Conservation (phyloP, 768 basidiomycete genomes). For the Mycena filopes region DNA sequence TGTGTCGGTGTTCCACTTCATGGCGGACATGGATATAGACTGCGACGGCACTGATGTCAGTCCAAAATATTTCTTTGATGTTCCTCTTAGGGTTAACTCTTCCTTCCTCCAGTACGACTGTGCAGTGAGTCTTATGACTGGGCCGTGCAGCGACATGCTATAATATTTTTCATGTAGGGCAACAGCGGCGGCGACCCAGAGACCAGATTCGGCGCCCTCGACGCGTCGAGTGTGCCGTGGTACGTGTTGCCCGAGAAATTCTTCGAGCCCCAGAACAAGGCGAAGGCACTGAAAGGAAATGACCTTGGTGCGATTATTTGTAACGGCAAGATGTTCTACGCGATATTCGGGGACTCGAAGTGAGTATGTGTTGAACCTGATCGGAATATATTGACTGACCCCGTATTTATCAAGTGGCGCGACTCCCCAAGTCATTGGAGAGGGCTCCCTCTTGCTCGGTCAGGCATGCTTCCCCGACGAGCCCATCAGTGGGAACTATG, state of each 20-base stretch:
- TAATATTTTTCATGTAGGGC: background rate
- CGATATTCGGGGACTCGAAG: constrained; percentile 21
- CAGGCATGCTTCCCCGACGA: constrained; percentile 23
- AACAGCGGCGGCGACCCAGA: background rate
- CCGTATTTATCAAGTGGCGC: constrained; percentile 8
- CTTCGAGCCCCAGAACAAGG: background rate
- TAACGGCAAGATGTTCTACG: constrained; percentile 13
- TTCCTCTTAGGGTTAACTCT: background rate
- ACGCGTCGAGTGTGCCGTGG: constrained; percentile 7
- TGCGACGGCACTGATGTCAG: constrained; percentile 16
- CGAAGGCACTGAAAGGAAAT: background rate
- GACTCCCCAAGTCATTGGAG: constrained; percentile 19
- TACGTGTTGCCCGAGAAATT: constrained; percentile 5
- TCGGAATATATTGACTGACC: background rate
- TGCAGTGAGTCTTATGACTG: background rate
- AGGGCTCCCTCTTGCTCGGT: constrained; percentile 20
- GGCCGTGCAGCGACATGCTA: background rate
- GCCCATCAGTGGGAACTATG: constrained; percentile 7
- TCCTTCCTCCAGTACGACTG: background rate
- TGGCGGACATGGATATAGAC: constrained; percentile 24
- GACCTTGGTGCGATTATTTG: constrained; percentile 10
- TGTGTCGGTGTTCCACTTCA: constrained; percentile 5
- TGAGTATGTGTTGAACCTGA: background rate
- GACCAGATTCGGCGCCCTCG: constrained; percentile 6
- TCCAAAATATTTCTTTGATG: background rate